phyloP scores from a whole-genome alignment of 805 yeast genomes.

The Barnettozyma vustinii region DNA sequence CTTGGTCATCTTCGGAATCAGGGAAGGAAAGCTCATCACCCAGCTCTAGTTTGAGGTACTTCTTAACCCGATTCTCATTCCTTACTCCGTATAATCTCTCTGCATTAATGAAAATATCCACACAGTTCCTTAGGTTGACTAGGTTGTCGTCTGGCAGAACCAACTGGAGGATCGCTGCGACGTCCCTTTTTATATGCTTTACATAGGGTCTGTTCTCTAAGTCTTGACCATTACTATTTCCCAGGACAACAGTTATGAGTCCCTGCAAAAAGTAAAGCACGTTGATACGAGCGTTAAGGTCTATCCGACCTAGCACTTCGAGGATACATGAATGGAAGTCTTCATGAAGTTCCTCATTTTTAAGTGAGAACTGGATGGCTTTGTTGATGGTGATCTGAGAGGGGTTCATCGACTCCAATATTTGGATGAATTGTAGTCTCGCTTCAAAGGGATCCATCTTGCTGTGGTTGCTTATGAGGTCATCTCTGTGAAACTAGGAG shows the following conservation, averaged over 20 bases:
- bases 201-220: conserved; percentile 19
- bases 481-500: neutral
- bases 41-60: neutral
- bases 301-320: conserved; percentile 48
- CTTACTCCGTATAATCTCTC: conserved; percentile 14
- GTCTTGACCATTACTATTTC: neutral
- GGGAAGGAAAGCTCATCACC: conserved; percentile 2
- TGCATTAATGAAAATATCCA: conserved; percentile 15
- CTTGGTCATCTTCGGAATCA: conserved; percentile 1
- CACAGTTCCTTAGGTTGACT: conserved; percentile 17
- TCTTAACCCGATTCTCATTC: conserved; percentile 1
- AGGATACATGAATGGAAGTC: conserved; percentile 64
- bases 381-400: conserved; percentile 42
- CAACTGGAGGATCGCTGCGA: conserved; percentile 29
- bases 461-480: neutral
- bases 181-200: conserved; percentile 27
- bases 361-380: conserved; percentile 38
- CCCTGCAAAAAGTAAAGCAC: conserved; percentile 66
- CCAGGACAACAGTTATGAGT: conserved; percentile 36
- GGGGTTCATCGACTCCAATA: conserved; percentile 61
- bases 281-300: conserved; percentile 59
- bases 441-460: conserved; percentile 90
- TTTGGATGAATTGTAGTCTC: conserved; percentile 65
- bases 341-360: conserved; percentile 54
- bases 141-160: conserved; percentile 31